Evolutionary conservation across 768 basidiomycete genomes (phyloP), one percentile per base, ranked within the genome.

Genomic region (Phanerochaete sordida): DNA sequence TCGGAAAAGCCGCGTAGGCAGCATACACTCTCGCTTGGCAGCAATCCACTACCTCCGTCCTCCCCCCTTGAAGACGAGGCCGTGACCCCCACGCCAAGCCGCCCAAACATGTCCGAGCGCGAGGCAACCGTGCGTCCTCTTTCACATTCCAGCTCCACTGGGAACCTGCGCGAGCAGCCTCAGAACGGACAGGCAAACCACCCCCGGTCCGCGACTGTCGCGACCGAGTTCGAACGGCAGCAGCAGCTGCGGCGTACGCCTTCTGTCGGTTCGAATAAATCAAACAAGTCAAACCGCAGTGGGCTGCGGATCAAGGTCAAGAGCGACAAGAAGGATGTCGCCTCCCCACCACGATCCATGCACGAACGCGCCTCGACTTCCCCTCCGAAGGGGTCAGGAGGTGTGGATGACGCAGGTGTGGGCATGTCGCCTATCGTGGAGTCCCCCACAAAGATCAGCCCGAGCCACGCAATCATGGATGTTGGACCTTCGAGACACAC

Each of bases 391-490:
- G 59, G 56, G 44, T 54, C 60, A 27, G 46, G 44, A 9, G 58
- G 58, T 5, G 45, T 58, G 19, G 49, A 31, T 3, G 57, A 59
- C 39, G 58, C 23, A 12, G 43, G 30, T 26, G 53, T 43, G 24
- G 39, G 30, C 11, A 58, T 58, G 48, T 52, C 57, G 31, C 59
- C 60, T 30, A 63, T 70, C 33, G 69, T 70, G 49, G 69, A 70
- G 59, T 70, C 69, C n/a, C 69, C 69, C 33, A 67, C 66, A 19
- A 57, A 58, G 28, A 61, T 67, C 43, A 52, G 39, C 46, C 43
- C 56, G 16, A 39, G 56, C 28, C 27, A 47, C 1, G 55, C 44
- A 52, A 33, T 45, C 51, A 52, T 43, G 27, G 56, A 65, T 46
- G 31, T 60, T 60, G 26, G 43, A 56, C 50, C 24, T 45, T 23